phyloP scores from a whole-genome alignment of 2,329 filamentous ascomycete genomes.

The Intubia oerlemansii region DNA sequence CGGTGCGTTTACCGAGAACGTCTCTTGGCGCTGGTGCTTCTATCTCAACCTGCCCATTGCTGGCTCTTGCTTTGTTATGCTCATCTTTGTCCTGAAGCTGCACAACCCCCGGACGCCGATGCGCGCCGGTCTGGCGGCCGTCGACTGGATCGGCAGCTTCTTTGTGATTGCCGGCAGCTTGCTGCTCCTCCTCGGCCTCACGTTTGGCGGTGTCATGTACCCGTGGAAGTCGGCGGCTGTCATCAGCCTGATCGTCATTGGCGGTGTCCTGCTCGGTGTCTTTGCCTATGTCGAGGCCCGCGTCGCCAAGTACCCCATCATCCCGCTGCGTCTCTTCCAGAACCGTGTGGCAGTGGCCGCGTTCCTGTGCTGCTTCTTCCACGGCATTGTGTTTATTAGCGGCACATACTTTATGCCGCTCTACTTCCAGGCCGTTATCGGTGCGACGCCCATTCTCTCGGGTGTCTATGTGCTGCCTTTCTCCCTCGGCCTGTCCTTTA shows the following conservation, averaged over 20 bases:
- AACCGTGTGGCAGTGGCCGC: conserved; percentile 42
- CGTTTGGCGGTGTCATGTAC: conserved; percentile 57
- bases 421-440: conserved; percentile 62
- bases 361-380: conserved; percentile 45
- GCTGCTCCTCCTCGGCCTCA: conserved; percentile 70
- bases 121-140: conserved; percentile 37
- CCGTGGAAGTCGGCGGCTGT: conserved; percentile 60
- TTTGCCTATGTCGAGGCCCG: conserved; percentile 58
- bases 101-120: conserved; percentile 46
- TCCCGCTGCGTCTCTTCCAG: conserved; percentile 52
- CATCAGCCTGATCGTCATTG: conserved; percentile 60
- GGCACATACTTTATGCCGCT: conserved; percentile 63
- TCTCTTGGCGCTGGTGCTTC: too few relatives aligned
- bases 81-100: conserved; percentile 42
- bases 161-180: conserved; percentile 56
- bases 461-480: conserved; percentile 57
- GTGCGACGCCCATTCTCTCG: conserved; percentile 45
- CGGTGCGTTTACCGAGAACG: conserved; percentile 37
- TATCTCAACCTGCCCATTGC: conserved; percentile 33
- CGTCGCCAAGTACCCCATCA: conserved; percentile 55
- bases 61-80: conserved; percentile 23
- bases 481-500: conserved; percentile 30
- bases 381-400: conserved; percentile 59
- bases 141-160: conserved; percentile 34
- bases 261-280: conserved; percentile 35